phyloP scores from a whole-genome alignment of 75 land plant species.

The Azolla pinnata region DNA sequence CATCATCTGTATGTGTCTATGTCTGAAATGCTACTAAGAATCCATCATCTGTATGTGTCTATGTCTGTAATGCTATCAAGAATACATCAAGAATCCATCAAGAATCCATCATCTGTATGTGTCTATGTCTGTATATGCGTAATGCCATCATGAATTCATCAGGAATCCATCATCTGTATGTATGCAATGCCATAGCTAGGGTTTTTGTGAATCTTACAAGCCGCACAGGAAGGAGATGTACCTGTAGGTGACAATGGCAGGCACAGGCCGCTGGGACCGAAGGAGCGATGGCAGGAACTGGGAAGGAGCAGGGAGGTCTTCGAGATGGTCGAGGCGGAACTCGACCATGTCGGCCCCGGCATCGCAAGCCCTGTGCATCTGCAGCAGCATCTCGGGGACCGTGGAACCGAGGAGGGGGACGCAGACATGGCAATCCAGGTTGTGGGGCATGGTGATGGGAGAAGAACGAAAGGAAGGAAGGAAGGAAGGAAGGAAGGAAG shows the following conservation, averaged over 20 bases:
- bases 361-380: slow-evolving; percentile 38
- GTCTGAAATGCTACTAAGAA: no score
- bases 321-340: slow-evolving; percentile 39
- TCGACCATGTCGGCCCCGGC: slow-evolving; percentile 60
- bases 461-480: no score
- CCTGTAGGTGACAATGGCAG: slow-evolving; percentile 53
- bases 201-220: not conserved
- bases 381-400: slow-evolving; percentile 29
- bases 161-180: not conserved
- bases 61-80: not conserved
- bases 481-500: no score
- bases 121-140: not conserved
- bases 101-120: not conserved
- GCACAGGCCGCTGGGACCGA: slow-evolving; percentile 24
- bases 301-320: slow-evolving; percentile 14
- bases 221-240: slow-evolving; percentile 2
- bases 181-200: not conserved
- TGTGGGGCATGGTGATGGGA: no score
- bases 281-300: slow-evolving; percentile 30
- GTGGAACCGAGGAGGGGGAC: slow-evolving; percentile 39
- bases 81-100: not conserved
- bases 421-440: slow-evolving; percentile 39
- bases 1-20: not conserved
- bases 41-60: not conserved
- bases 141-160: no score